A percentile compares a stretch with the other conserved stretches of the same genome.
These are phyloP conservation scores for Hanseniaspora jakobsenii DNA, from an alignment of 805 yeast genomes.

Conservation along the genomic window DNA sequence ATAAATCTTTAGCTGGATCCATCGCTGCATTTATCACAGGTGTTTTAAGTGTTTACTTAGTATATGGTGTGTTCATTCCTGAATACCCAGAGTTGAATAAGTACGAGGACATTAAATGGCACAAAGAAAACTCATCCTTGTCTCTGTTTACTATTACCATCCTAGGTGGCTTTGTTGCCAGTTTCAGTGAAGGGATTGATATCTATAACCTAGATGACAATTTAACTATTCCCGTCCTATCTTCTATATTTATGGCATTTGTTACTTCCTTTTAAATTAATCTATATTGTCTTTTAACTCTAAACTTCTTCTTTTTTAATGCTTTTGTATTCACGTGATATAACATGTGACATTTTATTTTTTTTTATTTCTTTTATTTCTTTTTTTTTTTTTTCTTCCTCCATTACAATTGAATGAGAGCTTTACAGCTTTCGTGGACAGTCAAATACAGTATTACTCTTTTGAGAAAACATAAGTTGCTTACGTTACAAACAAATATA, in stretches of 20 bases:
- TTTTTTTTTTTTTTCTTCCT: conserved; percentile 9
- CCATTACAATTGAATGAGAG: too few species aligned
- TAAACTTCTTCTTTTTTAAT: too few species aligned
- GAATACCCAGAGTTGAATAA: conserved; percentile 40
- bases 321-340: conserved; percentile 13
- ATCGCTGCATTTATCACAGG: conserved; percentile 76
- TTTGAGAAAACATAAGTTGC: too few species aligned
- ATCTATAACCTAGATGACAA: conserved; percentile 76
- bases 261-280: conserved; percentile 30
- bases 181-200: conserved; percentile 76
- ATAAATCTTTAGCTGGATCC: conserved; percentile 84
- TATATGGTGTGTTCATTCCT: conserved; percentile 69
- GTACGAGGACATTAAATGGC: conserved; percentile 55
- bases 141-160: conserved; percentile 42
- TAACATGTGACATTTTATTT: not conserved
- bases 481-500: not conserved
- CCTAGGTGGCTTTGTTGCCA: conserved; percentile 67
- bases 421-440: too few species aligned
- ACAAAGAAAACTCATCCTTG: conserved; percentile 45
- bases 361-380: conserved; percentile 16
- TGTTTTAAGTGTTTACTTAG: conserved; percentile 45
- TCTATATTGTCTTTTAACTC: too few species aligned
- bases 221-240: conserved; percentile 81
- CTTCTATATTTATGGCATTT: conserved; percentile 51
- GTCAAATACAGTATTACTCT: too few species aligned